Conservation (phyloP, 768 basidiomycete genomes). For the Mycena floridula region DNA sequence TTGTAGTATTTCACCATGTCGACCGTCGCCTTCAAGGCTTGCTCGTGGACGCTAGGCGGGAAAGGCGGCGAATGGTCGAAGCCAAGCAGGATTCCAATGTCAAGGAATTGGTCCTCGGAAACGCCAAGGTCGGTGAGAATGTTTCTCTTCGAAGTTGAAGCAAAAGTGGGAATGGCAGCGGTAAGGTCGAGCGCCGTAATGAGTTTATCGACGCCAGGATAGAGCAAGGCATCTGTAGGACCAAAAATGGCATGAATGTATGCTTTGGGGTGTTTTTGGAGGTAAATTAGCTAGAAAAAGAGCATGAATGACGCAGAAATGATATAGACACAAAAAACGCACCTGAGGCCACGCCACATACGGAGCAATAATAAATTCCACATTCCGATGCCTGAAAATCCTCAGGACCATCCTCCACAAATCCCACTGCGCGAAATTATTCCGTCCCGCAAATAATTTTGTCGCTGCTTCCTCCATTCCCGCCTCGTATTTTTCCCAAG, state of each 20-base stretch:
- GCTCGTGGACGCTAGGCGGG: conserved; percentile 77
- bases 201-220: conserved; percentile 81
- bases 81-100: conserved; percentile 87
- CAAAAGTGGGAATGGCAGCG: conserved; percentile 64
- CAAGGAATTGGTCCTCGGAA: conserved; percentile 88
- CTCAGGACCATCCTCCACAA: conserved; percentile 91
- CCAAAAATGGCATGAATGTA: conserved; percentile 95
- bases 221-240: conserved; percentile 84
- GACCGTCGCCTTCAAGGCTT: conserved; percentile 77
- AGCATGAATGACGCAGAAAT: conserved; percentile 7
- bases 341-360: conserved; percentile 97
- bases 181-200: conserved; percentile 84
- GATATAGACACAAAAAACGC: conserved; percentile 22
- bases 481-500: conserved; percentile 91
- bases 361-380: conserved; percentile 94
- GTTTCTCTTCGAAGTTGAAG: conserved; percentile 74
- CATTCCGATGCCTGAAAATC: conserved; percentile 89
- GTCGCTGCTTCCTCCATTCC: conserved; percentile 89
- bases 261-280: conserved; percentile 86
- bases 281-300: conserved; percentile 74
- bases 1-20: conserved; percentile 94
- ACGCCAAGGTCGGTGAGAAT: conserved; percentile 57
- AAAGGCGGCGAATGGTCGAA: conserved; percentile 77
- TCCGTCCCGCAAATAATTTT: conserved; percentile 73
- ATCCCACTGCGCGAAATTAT: conserved; percentile 76